These are phyloP conservation scores for Phalaenopsis hybrid DNA, from an alignment of 116 monocot genomes.

Conservation along the genomic window DNA sequence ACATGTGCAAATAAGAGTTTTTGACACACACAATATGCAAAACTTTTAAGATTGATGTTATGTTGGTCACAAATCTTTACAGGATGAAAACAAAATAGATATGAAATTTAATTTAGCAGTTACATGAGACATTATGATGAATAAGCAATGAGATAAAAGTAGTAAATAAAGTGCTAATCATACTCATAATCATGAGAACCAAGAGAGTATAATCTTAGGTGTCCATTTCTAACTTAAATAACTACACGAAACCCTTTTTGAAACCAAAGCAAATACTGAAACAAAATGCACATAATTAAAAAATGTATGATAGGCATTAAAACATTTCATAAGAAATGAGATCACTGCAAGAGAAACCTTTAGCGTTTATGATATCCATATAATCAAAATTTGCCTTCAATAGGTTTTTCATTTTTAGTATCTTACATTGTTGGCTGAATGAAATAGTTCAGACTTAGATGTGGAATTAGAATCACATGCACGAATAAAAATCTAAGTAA, in stretches of 20 bases:
- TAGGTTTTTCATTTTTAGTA: not conserved
- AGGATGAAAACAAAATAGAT: not conserved
- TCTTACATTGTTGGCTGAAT: not conserved
- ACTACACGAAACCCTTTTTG: not conserved
- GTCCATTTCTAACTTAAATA: not conserved
- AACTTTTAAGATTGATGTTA: too few species aligned
- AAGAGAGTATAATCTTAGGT: not conserved
- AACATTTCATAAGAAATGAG: not conserved
- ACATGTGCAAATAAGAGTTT: conserved; percentile 4
- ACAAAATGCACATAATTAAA: not conserved
- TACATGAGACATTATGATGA: not conserved
- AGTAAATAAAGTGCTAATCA: not conserved
- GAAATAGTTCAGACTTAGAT: not conserved
- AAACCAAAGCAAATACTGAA: not conserved
- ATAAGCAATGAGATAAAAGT: not conserved
- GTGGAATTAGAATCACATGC: not conserved
- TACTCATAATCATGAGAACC: not conserved
- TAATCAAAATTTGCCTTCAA: not conserved
- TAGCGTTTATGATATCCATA: not conserved
- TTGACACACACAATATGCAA: not conserved
- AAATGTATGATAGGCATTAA: not conserved
- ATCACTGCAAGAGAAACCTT: not conserved
- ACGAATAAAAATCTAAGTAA: not conserved
- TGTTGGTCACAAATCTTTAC: not conserved
- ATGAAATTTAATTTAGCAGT: too few species aligned